Conservation (phyloP, 257 asterid genomes). For the Forsythia suspensa region DNA sequence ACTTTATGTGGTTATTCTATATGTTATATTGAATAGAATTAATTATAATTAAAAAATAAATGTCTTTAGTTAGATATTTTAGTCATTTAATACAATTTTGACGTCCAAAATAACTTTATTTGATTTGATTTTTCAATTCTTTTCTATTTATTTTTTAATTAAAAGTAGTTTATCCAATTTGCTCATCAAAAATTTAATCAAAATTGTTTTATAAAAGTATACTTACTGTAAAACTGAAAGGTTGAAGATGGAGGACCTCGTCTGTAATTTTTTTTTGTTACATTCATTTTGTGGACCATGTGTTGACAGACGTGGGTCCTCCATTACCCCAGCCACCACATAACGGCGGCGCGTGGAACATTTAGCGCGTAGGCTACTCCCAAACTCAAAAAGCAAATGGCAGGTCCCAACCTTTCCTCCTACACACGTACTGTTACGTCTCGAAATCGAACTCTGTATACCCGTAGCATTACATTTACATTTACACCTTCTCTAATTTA, state of each 20-base stretch:
- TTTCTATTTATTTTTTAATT: too few relatives aligned
- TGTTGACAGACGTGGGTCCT: slow-evolving; percentile 31
- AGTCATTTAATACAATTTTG: too few relatives aligned
- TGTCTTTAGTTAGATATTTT: too few relatives aligned
- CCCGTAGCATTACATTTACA: not conserved
- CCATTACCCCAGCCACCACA: slow-evolving; percentile 23
- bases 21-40: too few relatives aligned
- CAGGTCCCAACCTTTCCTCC: slow-evolving; percentile 24
- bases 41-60: too few relatives aligned
- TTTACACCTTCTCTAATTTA: not conserved
- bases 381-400: slow-evolving; percentile 6
- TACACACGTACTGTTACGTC: slow-evolving; percentile 42
- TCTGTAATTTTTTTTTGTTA: not conserved
- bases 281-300: slow-evolving; percentile 21
- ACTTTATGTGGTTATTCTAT: too few relatives aligned
- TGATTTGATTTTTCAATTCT: too few relatives aligned
- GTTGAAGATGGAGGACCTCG: not conserved
- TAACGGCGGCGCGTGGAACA: slow-evolving; percentile 24
- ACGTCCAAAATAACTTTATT: too few relatives aligned
- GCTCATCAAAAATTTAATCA: too few relatives aligned
- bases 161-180: too few relatives aligned
- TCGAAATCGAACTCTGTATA: slow-evolving; percentile 31
- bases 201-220: too few relatives aligned
- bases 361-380: slow-evolving; percentile 21
- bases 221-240: not conserved